Percentiles rank a stretch among this genome's conserved stretches.
Evolutionary conservation across 1,139 yeast genomes (phyloP).

Genomic region (Saccharomyces hybrid): DNA sequence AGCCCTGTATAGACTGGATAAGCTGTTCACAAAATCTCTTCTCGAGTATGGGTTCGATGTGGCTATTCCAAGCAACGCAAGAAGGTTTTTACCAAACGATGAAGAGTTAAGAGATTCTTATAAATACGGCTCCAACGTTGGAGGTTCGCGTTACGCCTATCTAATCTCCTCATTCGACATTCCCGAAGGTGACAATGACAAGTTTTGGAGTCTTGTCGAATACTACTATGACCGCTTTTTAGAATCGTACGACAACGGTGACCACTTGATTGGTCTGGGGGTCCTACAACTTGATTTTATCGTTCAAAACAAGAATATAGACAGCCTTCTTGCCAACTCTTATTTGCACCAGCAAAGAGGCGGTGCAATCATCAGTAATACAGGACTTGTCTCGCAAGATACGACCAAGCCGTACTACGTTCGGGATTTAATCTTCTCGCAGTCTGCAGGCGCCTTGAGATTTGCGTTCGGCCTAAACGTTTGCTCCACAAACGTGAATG

Average conservation of each 20-base stretch:
- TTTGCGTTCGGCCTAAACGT: conserved; percentile 19
- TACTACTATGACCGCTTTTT: conserved; percentile 15
- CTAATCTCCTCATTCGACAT: conserved; percentile 18
- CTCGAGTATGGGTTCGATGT: conserved; percentile 21
- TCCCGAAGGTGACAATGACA: conserved; percentile 7
- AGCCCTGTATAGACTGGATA: conserved; percentile 15
- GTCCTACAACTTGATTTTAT: conserved; percentile 19
- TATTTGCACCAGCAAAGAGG: conserved; percentile 17
- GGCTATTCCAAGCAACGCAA: conserved; percentile 18
- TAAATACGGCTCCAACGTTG: conserved; percentile 24
- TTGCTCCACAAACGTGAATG: conserved; percentile 19
- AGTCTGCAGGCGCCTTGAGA: conserved; percentile 20
- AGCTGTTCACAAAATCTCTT: conserved; percentile 12
- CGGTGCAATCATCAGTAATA: conserved; percentile 23
- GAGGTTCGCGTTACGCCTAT: conserved; percentile 22
- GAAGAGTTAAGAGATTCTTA: conserved; percentile 11
- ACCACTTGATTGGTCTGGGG: conserved; percentile 19
- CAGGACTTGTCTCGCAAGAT: conserved; percentile 17
- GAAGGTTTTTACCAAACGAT: conserved; percentile 16
- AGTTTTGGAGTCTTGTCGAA: conserved; percentile 19
- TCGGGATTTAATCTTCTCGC: conserved; percentile 19
- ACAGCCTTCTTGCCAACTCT: conserved; percentile 15
- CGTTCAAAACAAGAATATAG: conserved; percentile 16
- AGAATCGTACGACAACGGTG: conserved; percentile 13
- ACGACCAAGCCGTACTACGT: conserved; percentile 5